Evolutionary conservation across 1,284 basidiomycete species (phyloP).

Genomic region (Fomes fomentarius): DNA sequence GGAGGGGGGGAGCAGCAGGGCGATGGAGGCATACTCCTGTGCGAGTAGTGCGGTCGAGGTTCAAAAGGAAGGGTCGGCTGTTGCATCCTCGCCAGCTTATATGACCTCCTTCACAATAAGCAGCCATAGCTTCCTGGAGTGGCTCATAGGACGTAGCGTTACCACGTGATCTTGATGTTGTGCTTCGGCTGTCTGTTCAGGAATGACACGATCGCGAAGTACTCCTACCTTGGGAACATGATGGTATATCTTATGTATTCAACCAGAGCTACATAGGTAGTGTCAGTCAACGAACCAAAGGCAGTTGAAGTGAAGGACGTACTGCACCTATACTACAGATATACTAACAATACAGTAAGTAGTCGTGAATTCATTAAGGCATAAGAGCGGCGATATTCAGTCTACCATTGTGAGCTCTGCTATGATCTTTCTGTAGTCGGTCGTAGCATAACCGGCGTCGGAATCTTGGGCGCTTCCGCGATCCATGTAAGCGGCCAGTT

Average conservation of each 20-base stretch:
- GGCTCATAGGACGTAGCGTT: background rate
- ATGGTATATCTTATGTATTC: too few relatives aligned
- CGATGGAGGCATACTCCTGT: too few relatives aligned
- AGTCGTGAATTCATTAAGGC: background rate
- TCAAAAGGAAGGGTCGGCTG: too few relatives aligned
- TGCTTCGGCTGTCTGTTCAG: background rate
- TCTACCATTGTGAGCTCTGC: slow-evolving; percentile 22
- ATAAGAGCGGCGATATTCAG: slow-evolving; percentile 10
- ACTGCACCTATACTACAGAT: background rate
- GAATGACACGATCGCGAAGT: too few relatives aligned
- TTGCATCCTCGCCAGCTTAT: too few relatives aligned
- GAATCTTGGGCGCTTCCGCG: slow-evolving; percentile 35
- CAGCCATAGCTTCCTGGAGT: background rate
- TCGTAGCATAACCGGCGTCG: slow-evolving; percentile 36
- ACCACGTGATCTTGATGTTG: background rate
- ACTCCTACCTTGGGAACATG: too few relatives aligned
- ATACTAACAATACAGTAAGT: background rate
- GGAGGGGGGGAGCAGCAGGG: too few relatives aligned
- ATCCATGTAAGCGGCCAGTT: slow-evolving; percentile 41
- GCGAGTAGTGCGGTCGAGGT: too few relatives aligned
- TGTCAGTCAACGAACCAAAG: too few relatives aligned
- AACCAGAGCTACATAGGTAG: too few relatives aligned
- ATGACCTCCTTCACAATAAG: background rate
- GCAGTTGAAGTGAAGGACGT: too few relatives aligned
- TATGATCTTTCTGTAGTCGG: slow-evolving; percentile 43